Evolutionary conservation across 2,329 filamentous ascomycete genomes (phyloP), one percentile per base, ranked within the genome.

Genomic region (Aureobasidium mangrovei): DNA sequence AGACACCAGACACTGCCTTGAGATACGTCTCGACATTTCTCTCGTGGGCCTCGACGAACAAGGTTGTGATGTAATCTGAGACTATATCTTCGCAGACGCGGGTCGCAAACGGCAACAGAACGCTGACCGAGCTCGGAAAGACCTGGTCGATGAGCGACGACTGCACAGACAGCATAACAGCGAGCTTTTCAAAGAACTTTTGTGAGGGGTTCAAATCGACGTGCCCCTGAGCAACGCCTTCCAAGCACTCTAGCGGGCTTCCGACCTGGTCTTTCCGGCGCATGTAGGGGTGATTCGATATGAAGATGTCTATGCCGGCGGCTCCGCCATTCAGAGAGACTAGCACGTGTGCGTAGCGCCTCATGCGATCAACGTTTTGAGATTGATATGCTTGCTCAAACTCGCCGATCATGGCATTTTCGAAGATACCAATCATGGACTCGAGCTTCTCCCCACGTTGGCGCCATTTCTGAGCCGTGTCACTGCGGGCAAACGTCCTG

Each of bases 351-450:
- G 91, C 91, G 69, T 95, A 97, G 64, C 86, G 82, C 61, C 80
- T 83, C 91, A 97, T 96, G 53, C 84, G 79, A 60, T 95, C 86
- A 53, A 94, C 83, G 67, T 98, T 91, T 72, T 86, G 87, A 41
- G 83, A 84, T 67, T 93, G 88, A 61, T 94, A 95, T 3, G 89
- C 93, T 60, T 93, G 86, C 69, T 94, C 87, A 61, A 98, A 98
- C 67, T 98, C 93, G 46, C 86, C 81, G 49, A 96, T 72, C 3
- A 94, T 91, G 3, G 91, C 90, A 55, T 85, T 90, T 70, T 97
- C 91, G 63, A 98, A 98, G 56, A 93, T 84, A 36, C 79, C 79
- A 60, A 85, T 81, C 79, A 94, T 90, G 27, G 77, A 79, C 36
- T 80, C 75, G 24, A 98, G 73, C 64, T 85, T 87, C 58, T 86